Evolutionary conservation across 2,329 filamentous ascomycete species (phyloP), one percentile per base, ranked within the genome.

Genomic region (Aspergillus spinulosporus): DNA sequence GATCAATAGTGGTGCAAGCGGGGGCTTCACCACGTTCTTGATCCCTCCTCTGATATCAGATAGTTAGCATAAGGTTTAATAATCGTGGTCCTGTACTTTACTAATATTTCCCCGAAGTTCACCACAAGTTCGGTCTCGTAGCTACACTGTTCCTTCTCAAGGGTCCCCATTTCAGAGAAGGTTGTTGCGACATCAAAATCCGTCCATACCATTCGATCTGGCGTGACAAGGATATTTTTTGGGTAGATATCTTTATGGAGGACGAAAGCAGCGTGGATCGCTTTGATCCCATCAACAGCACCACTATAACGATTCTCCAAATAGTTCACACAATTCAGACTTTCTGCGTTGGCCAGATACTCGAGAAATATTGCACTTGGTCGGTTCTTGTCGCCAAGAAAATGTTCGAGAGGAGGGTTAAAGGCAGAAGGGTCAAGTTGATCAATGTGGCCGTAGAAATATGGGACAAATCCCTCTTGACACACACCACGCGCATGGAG

Each of bases 361-460:
- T 68, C 67, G 12, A 68, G 52, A 4, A 70, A 43, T 6, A 71
- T 64, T 1, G 62, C 66, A 2, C 54, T 62, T 4, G 65, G 63
- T 9, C 52, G 44, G 31, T 52, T 52, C 49, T 62, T 57, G 45
- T 69, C 64, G 1, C 57, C 9, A 1, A 15, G 11, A 45, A 63
- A 64, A 44, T 52, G 39, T 8, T 54, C 6, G 2, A 62, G 31
- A 45, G 15, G 8, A 0, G 56, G 62, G 0, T 54, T 26, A 15
- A 59, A 62, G 9, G 21, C 9, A 7, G 51, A 36, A 6, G 62
- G 63, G 29, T 60, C 46, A 3, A 59, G 2, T 21, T 39, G 50
- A 44, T 62, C 39, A 47, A 63, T 56, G 26, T 54, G 39, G 29
- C 62, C 59, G 34, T 63, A 59, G 34, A 52, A 63, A 21, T 49